phyloP scores from a whole-genome alignment of 148 eudicot genomes.

The Pharnaceum exiguum region DNA sequence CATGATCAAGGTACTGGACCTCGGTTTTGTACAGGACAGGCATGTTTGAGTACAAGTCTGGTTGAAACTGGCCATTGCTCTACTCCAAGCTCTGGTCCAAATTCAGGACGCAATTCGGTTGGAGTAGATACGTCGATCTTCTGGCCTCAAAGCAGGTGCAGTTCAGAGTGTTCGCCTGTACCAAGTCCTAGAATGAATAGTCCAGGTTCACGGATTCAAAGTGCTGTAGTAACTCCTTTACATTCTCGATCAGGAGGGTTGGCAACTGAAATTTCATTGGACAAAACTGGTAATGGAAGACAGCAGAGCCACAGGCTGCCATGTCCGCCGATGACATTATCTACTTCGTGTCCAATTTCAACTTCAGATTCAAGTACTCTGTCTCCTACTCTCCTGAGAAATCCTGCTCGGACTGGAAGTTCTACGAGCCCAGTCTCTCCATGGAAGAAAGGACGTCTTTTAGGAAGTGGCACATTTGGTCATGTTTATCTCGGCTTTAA shows the following conservation, averaged over 20 bases:
- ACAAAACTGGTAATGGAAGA: slow-evolving; percentile 54
- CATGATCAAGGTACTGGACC: slow-evolving; percentile 46
- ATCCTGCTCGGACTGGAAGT: slow-evolving; percentile 59
- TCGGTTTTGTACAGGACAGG: slow-evolving; percentile 43
- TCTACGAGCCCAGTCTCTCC: slow-evolving; percentile 52
- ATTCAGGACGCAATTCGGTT: slow-evolving; percentile 64
- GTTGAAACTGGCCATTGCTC: slow-evolving; percentile 77
- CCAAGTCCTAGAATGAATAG: slow-evolving; percentile 83
- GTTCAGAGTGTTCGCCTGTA: slow-evolving; percentile 78
- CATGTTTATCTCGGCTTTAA: slow-evolving; percentile 52
- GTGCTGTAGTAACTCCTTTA: slow-evolving; percentile 72
- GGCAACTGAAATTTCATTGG: slow-evolving; percentile 28
- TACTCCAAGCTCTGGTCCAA: slow-evolving; percentile 77
- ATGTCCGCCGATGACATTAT: slow-evolving; percentile 57
- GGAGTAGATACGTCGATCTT: slow-evolving; percentile 61
- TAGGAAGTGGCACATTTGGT: slow-evolving; percentile 60
- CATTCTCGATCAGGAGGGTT: slow-evolving; percentile 68
- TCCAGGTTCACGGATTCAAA: slow-evolving; percentile 70
- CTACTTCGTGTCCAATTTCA: slow-evolving; percentile 44
- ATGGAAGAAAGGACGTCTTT: slow-evolving; percentile 53
- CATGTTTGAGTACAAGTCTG: slow-evolving; percentile 51
- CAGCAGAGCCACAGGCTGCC: slow-evolving; percentile 67
- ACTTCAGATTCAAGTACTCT: slow-evolving; percentile 48
- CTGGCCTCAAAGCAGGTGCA: slow-evolving; percentile 69
- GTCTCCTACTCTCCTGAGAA: slow-evolving; percentile 54